phyloP scores from a whole-genome alignment of 805 yeast species.

The Starmerella cellae region DNA sequence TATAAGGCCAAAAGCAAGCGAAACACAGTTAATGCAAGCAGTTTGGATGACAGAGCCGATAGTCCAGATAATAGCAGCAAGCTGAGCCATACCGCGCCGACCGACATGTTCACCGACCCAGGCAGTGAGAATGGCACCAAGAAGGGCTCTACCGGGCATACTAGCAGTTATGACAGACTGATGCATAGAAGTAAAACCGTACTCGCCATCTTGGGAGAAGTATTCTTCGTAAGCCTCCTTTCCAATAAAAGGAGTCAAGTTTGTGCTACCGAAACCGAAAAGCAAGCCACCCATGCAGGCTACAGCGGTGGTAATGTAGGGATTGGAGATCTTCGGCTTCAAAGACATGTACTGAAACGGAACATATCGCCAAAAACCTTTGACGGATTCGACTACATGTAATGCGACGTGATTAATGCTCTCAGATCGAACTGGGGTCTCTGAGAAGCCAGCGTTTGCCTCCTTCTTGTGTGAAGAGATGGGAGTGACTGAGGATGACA shows the following conservation, averaged over 20 bases:
- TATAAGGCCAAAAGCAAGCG: conserved; percentile 37
- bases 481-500: conserved; percentile 6
- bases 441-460: neutral
- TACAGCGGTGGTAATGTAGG: conserved; percentile 42
- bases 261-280: conserved; percentile 69
- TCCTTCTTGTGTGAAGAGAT: conserved; percentile 5
- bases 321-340: conserved; percentile 30
- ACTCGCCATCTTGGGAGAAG: conserved; percentile 29
- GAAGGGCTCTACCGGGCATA: conserved; percentile 53
- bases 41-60: conserved; percentile 42
- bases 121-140: conserved; percentile 45
- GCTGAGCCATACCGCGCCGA: conserved; percentile 29
- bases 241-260: conserved; percentile 57
- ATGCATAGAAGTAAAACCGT: conserved; percentile 29
- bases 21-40: conserved; percentile 30
- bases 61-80: conserved; percentile 33
- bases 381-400: too few species aligned
- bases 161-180: conserved; percentile 56
- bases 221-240: conserved; percentile 37
- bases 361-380: conserved; percentile 26
- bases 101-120: conserved; percentile 40
- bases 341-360: conserved; percentile 16
- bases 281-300: conserved; percentile 58
- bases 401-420: too few species aligned
- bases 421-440: neutral